Base-by-base conservation (phyloP, 2,329 filamentous ascomycete species). In the Verticillium albo-atrum region DNA sequence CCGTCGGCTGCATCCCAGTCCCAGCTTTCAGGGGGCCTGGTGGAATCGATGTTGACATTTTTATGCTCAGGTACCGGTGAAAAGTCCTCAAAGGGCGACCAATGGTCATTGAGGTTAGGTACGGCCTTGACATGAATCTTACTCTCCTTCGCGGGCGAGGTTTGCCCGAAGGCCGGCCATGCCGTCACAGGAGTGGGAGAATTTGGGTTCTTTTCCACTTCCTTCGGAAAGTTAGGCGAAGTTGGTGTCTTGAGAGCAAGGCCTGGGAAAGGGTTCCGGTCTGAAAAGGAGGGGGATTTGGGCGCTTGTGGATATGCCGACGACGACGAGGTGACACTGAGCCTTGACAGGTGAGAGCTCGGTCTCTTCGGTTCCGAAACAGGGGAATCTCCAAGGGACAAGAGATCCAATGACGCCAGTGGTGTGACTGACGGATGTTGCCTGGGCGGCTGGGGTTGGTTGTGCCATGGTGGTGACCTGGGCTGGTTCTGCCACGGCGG, bases 201-300 rank as follows among this genome's bases (percentile, higher is more conserved):
- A 34, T 72, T 72, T 3, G 71, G 57, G 9, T 52, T 27, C 23
- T 75, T 71, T 27, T 67, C 69, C 4, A 71, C 69, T 4, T 70
- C 67, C 56, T 73, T 72, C 7, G 68, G 65, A 52, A 74, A 71
- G 27, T 72, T 68, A 10, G 71, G 65, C 15, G 69, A 68, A 25
- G 70, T 70, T 2, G 76, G 75, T 2, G 78, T 80, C 55, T 79
- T 75, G 47, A 85, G 70, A 4, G 74, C 75, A 15, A 84, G 70
- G 2, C 79, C 77, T 1, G 77, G 75, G 61, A 82, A 84, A 1
- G 81, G 81, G 61, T 83, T 85, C 47, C 81, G 77, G 17, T 81
- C 76, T 37, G 80, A 77, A 59, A 82, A 83, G 1, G 81, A 81
- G 0, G 81, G 79, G 5, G 82, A 82, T 65, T 78, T 82, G 9